Base-by-base conservation (phyloP, 2,329 filamentous ascomycete species). In the Diaporthe aspalathi region DNA sequence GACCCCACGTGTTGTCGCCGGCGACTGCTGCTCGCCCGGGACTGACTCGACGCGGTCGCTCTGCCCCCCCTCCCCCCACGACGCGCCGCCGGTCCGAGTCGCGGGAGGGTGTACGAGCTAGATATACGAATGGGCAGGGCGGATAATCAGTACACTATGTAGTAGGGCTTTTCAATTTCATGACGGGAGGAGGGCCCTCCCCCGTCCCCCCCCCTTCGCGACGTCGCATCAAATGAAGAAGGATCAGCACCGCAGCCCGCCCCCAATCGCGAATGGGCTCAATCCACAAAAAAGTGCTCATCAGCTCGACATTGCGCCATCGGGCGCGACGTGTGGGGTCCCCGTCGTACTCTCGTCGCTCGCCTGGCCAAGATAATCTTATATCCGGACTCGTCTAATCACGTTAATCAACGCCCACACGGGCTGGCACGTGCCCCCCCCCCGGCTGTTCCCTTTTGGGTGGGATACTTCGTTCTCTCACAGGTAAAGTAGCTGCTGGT, bases 261-360 rank as follows among this genome's bases (percentile, higher is more conserved):
- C 43, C 40, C 43, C 60, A 49, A 63, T 63, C 49, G 60, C 60
- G 27, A n/a, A 63, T 63, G 60, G 60, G 27, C 60, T 63, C 60
- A 63, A 63, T 24, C 60, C 60, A 63, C 60, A 63, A 35, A 63
- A 35, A 24, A n/a, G n/a, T 24, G 60, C 27, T 47, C 60, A 63
- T 47, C 60, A 63, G 60, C 60, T 63, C 60, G 43, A 63, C 43
- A 63, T 63, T 63, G 60, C 60, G 60, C 60, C 60, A 63, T 63
- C 43, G 27, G 43, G 12, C 43, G 43, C 60, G 20, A 38, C 9
- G 60, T 63, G 27, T 49, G 43, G 43, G 60, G 43, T 35, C 60
- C 40, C 11, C 6, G 9, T 38, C 24, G 16, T 27, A 47, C 24
- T 24, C 29, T 35, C 38, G 24, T 29, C 38, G 24, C 43, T 63